Base-by-base conservation (phyloP, 2,329 filamentous ascomycete genomes). In the Pestalotiopsis sp. region DNA sequence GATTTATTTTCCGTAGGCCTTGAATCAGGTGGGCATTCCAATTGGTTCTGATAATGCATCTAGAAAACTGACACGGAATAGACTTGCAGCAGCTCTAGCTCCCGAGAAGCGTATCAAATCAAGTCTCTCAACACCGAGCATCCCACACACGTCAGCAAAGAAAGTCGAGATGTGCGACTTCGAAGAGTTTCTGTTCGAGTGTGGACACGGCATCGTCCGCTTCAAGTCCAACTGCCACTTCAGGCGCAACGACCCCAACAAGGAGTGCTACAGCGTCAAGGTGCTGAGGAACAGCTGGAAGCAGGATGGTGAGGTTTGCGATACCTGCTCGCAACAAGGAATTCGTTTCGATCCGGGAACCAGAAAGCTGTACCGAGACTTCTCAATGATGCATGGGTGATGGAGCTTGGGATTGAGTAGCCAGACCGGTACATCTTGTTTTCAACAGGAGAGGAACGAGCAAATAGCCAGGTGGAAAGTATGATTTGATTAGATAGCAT, bases 151-250 rank as follows among this genome's bases (percentile, higher is more conserved):
- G 25, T 3, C 20, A 52, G 2, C n/a, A 64, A 52, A 56, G 4
- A 25, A n/a, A 17, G 13, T 41, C 73, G 82, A 73, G 49, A 93
- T 93, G 91, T 93, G 91, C 73, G 88, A 91, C 76, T 93, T 83
- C 78, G 91, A 94, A 77, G 88, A 90, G 71, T 91, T 92, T 73
- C 78, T 88, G 69, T 94, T 91, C 77, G 80, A 78, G 65, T 95
- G 92, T 81, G 84, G 84, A 38, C 91, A 93, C 80, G 85, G 83
- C 4, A 81, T 83, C 17, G 80, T 85, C 31, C 86, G 89, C 23
- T 82, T 92, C 38, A 89, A 90, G 75, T 89, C 88, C 27, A 87
- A 93, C 79, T 95, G 92, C 79, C 92, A 94, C 80, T 90, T 89
- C 72, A 91, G 92, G 5, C 90, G 92, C 69, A 93, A 92, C 76